Conservation (phyloP, 2,329 filamentous ascomycete species). For the Aureobasidium lini region DNA sequence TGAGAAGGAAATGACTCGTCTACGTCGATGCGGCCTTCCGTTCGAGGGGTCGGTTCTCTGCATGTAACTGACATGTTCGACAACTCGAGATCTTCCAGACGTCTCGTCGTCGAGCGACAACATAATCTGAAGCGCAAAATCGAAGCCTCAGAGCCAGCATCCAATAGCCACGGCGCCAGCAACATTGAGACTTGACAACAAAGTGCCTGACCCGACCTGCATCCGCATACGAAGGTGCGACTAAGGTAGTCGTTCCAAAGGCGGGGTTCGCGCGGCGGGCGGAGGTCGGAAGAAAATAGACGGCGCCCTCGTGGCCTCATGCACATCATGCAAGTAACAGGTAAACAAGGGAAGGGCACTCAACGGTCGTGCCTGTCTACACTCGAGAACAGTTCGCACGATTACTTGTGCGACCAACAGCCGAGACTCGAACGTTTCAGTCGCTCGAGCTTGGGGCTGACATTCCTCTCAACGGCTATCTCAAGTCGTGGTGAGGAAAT, state of each 20-base stretch:
- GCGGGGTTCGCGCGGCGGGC: constrained; percentile 1
- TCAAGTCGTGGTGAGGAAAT: neutral
- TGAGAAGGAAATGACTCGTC: constrained; percentile 4
- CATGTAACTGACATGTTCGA: neutral
- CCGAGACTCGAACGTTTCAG: neutral
- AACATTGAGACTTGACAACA: neutral
- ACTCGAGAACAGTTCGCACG: constrained; percentile 1
- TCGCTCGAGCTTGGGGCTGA: neutral
- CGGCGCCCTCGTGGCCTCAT: constrained; percentile 7
- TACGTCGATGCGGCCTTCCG: neutral
- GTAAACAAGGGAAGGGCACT: neutral
- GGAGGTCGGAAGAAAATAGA: neutral
- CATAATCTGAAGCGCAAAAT: neutral
- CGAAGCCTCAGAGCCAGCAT: neutral
- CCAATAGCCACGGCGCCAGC: neutral
- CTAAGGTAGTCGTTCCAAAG: neutral
- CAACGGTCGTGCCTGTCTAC: neutral
- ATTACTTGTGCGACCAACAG: neutral
- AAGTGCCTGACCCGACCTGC: neutral
- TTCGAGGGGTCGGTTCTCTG: neutral
- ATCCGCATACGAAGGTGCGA: neutral
- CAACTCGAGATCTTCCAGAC: neutral
- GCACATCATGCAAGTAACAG: constrained; percentile 11
- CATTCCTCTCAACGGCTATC: neutral
- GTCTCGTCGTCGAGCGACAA: neutral